Percentiles rank a stretch among this genome's conserved stretches.
Conservation (phyloP, 2,329 filamentous ascomycete species). For the Tolypocladium amazonense region DNA sequence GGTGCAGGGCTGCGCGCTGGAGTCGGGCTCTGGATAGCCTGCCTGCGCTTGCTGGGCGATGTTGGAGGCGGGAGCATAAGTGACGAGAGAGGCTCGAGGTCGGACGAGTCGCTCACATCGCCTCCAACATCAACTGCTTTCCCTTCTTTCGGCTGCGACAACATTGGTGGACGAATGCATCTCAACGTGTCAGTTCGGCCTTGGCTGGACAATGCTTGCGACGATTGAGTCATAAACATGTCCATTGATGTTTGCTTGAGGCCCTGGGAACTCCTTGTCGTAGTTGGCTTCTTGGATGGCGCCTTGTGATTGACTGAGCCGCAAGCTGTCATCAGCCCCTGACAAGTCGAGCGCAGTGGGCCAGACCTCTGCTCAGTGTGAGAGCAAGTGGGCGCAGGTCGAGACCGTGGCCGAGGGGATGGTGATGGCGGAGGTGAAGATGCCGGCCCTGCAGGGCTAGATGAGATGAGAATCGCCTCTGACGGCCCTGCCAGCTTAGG, state of each 20-base stretch:
- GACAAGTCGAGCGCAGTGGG: constrained; percentile 14
- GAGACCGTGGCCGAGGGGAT: constrained; percentile 9
- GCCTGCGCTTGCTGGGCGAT: background rate
- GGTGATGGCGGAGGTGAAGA: constrained; percentile 18
- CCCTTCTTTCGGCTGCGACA: background rate
- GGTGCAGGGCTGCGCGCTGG: constrained; percentile 3
- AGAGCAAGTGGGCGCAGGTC: constrained; percentile 2
- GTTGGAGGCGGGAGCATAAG: background rate
- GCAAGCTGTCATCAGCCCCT: constrained; percentile 7
- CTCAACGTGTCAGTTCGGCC: background rate
- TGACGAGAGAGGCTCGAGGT: constrained; percentile 2
- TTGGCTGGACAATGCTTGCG: background rate
- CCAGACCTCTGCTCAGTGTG: constrained; percentile 9
- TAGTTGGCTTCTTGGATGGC: background rate
- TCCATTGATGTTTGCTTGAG: constrained; percentile 24
- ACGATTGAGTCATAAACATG: constrained; percentile 10
- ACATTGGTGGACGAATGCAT: background rate
- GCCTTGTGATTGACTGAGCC: background rate
- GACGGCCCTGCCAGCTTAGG: constrained; percentile 9
- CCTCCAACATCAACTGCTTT: background rate
- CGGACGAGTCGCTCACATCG: constrained; percentile 8
- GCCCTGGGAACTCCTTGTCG: constrained; percentile 5
- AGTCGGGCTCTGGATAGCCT: constrained; percentile 2
- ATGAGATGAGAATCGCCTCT: constrained; percentile 33
- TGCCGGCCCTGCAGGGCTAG: constrained; percentile 25